Percentiles rank a stretch among this genome's conserved stretches.
phyloP scores from a whole-genome alignment of 2,329 filamentous ascomycete genomes.

The Orbilia javanica region DNA sequence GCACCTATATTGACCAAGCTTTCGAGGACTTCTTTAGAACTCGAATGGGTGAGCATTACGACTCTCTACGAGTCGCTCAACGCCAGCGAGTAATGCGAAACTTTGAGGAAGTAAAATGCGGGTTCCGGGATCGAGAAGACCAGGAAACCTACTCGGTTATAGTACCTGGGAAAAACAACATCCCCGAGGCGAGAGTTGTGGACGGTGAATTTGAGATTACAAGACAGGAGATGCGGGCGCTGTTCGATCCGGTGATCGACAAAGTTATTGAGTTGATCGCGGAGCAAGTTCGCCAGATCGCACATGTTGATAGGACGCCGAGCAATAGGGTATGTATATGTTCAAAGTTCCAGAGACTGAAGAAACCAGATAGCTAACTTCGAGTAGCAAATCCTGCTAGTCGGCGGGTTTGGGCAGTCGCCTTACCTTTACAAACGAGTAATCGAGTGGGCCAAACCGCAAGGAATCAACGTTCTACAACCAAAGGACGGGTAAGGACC shows the following conservation, averaged over 20 bases:
- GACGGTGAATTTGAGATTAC: conserved; percentile 55
- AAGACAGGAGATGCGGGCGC: conserved; percentile 40
- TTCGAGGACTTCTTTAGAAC: conserved; percentile 68
- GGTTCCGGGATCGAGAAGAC: conserved; percentile 49
- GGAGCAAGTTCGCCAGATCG: conserved; percentile 49
- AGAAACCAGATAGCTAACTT: background rate
- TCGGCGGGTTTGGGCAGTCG: conserved; percentile 53
- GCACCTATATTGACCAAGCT: conserved; percentile 68
- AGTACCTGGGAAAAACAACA: conserved; percentile 50
- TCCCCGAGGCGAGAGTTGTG: conserved; percentile 45
- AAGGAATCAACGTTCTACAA: conserved; percentile 46
- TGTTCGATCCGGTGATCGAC: conserved; percentile 49
- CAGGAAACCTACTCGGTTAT: conserved; percentile 49
- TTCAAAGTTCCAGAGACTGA: background rate
- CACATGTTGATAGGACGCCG: conserved; percentile 4
- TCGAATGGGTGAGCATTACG: conserved; percentile 66
- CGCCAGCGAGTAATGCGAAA: conserved; percentile 64
- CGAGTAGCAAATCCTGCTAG: conserved; percentile 50
- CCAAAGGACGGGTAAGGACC: conserved; percentile 50
- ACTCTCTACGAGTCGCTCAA: conserved; percentile 65
- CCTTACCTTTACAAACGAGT: conserved; percentile 51
- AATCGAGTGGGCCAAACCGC: conserved; percentile 43
- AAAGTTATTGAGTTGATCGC: conserved; percentile 50
- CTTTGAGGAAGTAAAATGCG: conserved; percentile 65
- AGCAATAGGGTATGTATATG: conserved; percentile 32